A percentile compares a stretch with the other conserved stretches of the same genome.
Conservation (phyloP, 2,329 filamentous ascomycete genomes). For the Fusarium sp. region DNA sequence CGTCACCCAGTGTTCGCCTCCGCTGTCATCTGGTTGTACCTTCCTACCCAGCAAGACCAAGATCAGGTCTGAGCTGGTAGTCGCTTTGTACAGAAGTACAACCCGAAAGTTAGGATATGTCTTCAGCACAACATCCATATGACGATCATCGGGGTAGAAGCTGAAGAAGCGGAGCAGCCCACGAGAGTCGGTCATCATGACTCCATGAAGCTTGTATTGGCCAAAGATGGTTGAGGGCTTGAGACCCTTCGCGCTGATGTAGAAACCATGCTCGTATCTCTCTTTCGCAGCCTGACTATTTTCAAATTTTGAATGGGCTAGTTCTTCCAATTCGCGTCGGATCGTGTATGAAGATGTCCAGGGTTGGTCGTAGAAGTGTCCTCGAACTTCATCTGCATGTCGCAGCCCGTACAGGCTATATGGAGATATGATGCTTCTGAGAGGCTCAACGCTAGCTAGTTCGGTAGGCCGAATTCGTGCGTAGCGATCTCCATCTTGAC, state of each 20-base stretch:
- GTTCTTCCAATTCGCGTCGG: neutral
- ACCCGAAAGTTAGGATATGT: neutral
- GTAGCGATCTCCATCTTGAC: neutral
- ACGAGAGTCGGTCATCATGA: neutral
- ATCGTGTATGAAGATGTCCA: neutral
- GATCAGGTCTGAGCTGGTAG: neutral
- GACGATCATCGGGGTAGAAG: neutral
- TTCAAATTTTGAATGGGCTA: neutral
- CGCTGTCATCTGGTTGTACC: neutral
- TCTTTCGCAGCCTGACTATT: neutral
- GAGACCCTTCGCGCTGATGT: neutral
- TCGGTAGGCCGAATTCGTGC: neutral
- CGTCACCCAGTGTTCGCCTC: neutral
- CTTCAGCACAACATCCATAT: neutral
- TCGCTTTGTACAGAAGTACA: neutral
- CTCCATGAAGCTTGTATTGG: neutral
- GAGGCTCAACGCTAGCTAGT: neutral
- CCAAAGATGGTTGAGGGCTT: neutral
- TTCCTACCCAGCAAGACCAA: neutral
- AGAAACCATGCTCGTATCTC: neutral
- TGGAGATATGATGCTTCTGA: neutral
- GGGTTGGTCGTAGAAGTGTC: neutral
- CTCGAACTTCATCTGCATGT: neutral
- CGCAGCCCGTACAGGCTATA: neutral
- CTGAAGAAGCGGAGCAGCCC: neutral